phyloP scores from a whole-genome alignment of 805 yeast genomes.

The Ogataea trehaloabstinens region DNA sequence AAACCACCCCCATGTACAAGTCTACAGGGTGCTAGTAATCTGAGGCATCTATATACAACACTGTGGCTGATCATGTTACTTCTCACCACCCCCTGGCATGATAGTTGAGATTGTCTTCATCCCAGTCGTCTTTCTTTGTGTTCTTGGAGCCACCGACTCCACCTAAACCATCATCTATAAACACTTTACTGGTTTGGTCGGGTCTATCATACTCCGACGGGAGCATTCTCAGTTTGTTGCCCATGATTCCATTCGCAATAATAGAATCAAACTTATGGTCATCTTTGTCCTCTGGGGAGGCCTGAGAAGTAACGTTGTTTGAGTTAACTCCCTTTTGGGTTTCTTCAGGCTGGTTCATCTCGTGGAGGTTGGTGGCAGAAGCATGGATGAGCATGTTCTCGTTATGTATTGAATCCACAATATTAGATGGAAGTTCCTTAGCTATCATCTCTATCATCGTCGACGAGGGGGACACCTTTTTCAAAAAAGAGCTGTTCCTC shows the following conservation, averaged over 20 bases:
- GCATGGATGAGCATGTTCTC: conserved; percentile 26
- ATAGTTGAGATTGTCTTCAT: conserved; percentile 35
- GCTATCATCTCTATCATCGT: conserved; percentile 21
- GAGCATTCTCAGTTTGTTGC: conserved; percentile 22
- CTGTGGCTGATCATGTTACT: too few relatives aligned
- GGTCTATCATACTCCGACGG: conserved; percentile 18
- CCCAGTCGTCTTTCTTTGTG: conserved; percentile 21
- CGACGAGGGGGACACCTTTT: conserved; percentile 11
- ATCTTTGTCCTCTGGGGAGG: conserved; percentile 5
- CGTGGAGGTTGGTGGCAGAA: conserved; percentile 10
- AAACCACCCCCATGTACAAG: too few relatives aligned
- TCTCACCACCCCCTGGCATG: conserved; percentile 43
- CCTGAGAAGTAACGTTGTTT: conserved; percentile 1
- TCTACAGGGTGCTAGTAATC: too few relatives aligned
- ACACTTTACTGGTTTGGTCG: conserved; percentile 2
- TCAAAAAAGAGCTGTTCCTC: conserved; percentile 7
- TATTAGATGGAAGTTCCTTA: conserved; percentile 28
- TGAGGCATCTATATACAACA: too few relatives aligned
- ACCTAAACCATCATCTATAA: conserved; percentile 13
- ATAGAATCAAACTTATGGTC: conserved; percentile 12
- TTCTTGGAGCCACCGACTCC: neutral
- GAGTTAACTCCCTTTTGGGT: neutral
- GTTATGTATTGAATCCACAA: conserved; percentile 29
- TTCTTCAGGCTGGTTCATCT: conserved; percentile 1
- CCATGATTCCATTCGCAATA: conserved; percentile 31